Conservation (phyloP, 2,329 filamentous ascomycete species). For the Lecanosticta acicola region DNA sequence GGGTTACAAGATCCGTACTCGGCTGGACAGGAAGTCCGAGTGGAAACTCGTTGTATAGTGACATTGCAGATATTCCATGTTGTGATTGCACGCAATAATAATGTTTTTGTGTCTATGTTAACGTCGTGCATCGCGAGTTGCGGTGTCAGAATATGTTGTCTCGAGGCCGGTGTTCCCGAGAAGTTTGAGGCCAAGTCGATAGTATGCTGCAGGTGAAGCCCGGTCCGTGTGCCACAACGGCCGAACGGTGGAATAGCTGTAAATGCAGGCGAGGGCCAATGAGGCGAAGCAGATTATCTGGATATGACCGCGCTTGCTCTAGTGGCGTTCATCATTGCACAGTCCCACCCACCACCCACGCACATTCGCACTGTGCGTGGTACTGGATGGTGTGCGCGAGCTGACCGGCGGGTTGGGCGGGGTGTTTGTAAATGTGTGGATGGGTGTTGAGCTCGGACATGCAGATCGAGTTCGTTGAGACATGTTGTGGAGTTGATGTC, state of each 20-base stretch:
- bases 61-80: no score
- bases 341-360: not conserved
- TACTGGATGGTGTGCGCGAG: not conserved
- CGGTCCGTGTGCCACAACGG: not conserved
- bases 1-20: constrained; percentile 33
- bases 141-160: not conserved
- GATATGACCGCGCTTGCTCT: not conserved
- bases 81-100: no score
- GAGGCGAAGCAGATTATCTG: no score
- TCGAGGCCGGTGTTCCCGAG: not conserved
- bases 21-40: constrained; percentile 26
- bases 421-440: not conserved
- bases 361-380: not conserved
- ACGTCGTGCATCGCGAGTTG: not conserved
- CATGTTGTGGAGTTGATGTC: not conserved
- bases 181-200: not conserved
- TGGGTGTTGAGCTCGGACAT: not conserved
- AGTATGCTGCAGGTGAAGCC: not conserved
- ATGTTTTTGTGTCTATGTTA: no score
- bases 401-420: not conserved
- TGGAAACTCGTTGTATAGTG: constrained; percentile 32
- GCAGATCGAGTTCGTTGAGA: not conserved
- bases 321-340: not conserved
- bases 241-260: not conserved
- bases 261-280: not conserved